phyloP scores from a whole-genome alignment of 371 early-diverging fungal species.

The Lichtheimia hyalospora region DNA sequence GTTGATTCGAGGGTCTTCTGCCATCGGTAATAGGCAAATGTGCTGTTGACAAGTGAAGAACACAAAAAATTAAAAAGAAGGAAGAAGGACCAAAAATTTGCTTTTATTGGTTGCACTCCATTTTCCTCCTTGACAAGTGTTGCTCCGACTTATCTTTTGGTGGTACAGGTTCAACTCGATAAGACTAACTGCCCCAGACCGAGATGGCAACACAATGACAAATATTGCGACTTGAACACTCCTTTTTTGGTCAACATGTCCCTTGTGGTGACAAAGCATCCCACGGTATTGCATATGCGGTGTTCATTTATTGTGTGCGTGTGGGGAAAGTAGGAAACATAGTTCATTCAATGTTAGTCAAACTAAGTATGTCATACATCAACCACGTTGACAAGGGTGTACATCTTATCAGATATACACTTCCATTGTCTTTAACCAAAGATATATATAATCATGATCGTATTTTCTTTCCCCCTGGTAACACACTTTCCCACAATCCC shows the following conservation, averaged over 20 bases:
- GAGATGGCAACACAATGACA: slow-evolving; percentile 2
- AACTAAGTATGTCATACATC: too few species aligned
- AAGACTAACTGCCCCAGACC: slow-evolving; percentile 1
- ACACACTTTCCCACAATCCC: too few species aligned
- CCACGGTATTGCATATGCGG: background rate
- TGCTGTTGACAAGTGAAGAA: background rate
- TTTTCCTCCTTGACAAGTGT: background rate
- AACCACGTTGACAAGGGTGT: too few species aligned
- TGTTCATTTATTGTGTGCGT: too few species aligned
- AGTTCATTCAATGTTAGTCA: too few species aligned
- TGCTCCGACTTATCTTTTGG: background rate
- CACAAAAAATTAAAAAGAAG: background rate
- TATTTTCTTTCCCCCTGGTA: too few species aligned
- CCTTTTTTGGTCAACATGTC: background rate
- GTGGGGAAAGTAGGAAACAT: too few species aligned
- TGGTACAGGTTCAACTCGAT: background rate
- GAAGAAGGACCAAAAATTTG: background rate
- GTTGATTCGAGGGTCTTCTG: background rate
- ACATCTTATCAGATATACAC: too few species aligned
- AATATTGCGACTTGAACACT: background rate
- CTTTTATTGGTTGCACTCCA: background rate
- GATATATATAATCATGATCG: too few species aligned
- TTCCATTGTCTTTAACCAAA: too few species aligned
- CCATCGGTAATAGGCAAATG: background rate
- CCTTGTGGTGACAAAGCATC: slow-evolving; percentile 3